Percentiles rank a stretch among this genome's conserved stretches.
phyloP scores from a whole-genome alignment of 768 basidiomycete species.

The Sutorius australiensis region DNA sequence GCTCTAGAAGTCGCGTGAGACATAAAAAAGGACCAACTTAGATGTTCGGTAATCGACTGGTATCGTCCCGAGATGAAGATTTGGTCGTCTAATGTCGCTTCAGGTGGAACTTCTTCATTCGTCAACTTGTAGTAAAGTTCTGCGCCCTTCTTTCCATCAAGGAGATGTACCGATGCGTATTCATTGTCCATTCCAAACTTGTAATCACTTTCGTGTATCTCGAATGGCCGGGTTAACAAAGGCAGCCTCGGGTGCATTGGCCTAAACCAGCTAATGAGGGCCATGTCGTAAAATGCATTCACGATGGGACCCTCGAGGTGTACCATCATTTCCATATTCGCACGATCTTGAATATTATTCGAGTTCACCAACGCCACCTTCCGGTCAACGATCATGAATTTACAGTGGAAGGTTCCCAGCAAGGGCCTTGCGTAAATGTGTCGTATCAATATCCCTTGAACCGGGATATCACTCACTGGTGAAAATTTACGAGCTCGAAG shows the following conservation, averaged over 20 bases:
- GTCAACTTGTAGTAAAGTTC: constrained; percentile 24
- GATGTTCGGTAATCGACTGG: constrained; percentile 39
- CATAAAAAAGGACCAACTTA: constrained; percentile 28
- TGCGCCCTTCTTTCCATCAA: constrained; percentile 25
- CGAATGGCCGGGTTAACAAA: constrained; percentile 32
- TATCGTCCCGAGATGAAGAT: constrained; percentile 31
- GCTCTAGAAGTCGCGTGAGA: neutral
- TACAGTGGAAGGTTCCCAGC: constrained; percentile 68
- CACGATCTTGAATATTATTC: constrained; percentile 64
- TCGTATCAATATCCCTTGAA: neutral
- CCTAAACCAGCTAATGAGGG: constrained; percentile 58
- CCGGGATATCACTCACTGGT: constrained; percentile 28
- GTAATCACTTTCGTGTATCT: constrained; percentile 35
- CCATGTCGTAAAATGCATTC: constrained; percentile 65
- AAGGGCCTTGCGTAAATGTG: constrained; percentile 35
- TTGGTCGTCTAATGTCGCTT: constrained; percentile 6
- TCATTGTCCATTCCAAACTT: constrained; percentile 34
- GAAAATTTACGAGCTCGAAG: constrained; percentile 58
- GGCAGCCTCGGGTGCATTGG: constrained; percentile 45
- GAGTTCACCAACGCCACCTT: constrained; percentile 60
- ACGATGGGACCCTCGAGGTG: constrained; percentile 72
- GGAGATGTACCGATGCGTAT: constrained; percentile 26
- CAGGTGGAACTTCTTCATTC: constrained; percentile 9
- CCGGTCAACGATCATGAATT: constrained; percentile 68
- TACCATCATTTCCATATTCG: constrained; percentile 58